Evolutionary conservation across 2,329 filamentous ascomycete genomes (phyloP).

Genomic region (Sarocladium oryzae): DNA sequence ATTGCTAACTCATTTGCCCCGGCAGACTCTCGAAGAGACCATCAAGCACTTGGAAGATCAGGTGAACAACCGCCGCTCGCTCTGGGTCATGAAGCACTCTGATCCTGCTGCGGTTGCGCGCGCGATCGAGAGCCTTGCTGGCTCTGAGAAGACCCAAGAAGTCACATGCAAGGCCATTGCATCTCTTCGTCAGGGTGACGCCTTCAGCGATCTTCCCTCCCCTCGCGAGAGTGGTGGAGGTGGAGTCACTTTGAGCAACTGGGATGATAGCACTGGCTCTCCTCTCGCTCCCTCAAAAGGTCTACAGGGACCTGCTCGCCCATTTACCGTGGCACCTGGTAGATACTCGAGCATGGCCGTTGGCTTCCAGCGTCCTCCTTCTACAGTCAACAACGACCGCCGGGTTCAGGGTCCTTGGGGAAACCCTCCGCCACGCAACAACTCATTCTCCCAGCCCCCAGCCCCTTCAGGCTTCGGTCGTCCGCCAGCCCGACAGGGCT

Average conservation of each 20-base stretch:
- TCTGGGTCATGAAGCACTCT: constrained; percentile 29
- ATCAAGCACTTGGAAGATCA: constrained; percentile 30
- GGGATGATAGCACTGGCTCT: not conserved
- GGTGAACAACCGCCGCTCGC: constrained; percentile 27
- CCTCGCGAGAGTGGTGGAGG: not conserved
- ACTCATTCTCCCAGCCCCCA: not conserved
- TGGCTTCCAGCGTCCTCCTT: not conserved
- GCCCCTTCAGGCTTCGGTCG: constrained; percentile 1
- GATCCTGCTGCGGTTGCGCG: constrained; percentile 23
- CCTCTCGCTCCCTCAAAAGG: not conserved
- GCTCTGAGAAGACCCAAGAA: constrained; percentile 22
- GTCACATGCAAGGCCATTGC: constrained; percentile 21
- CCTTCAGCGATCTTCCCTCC: not conserved
- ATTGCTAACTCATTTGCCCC: not conserved
- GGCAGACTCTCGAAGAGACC: constrained; percentile 25
- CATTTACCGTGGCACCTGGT: not conserved
- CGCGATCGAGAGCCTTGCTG: constrained; percentile 25
- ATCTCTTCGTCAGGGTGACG: constrained; percentile 17
- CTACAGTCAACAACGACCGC: not conserved
- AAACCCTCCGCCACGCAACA: not conserved
- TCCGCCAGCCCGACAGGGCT: constrained; percentile 2
- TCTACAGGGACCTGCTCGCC: not conserved
- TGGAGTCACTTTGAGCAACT: not conserved
- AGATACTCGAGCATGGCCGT: not conserved
- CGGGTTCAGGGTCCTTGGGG: not conserved